Base-by-base conservation (phyloP, 2,329 filamentous ascomycete species). In the Colletotrichum spinosum region DNA sequence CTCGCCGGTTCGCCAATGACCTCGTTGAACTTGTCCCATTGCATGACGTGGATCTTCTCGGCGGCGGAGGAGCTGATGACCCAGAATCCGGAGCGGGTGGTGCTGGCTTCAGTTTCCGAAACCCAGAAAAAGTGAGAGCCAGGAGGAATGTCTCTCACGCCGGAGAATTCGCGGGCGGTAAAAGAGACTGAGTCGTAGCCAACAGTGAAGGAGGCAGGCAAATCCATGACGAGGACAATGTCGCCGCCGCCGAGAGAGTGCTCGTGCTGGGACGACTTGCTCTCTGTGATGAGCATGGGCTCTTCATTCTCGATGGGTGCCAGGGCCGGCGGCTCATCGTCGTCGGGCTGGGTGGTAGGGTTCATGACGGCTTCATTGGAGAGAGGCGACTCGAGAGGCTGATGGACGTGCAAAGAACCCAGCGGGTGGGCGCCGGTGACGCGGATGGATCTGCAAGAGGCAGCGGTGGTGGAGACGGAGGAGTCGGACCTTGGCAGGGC, bases 121-220 rank as follows among this genome's bases (percentile, higher is more conserved):
- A 84, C 81, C 86, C 87, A 90, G 62, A 89, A 78, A 64, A 90
- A 84, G 71, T 90, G 88, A 12, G 83, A 73, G 0, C 88, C 88
- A 0, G 78, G 71, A 0, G 86, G 85, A 34, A 90, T 77, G 59
- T 86, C 79, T 25, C 81, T 81, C 62, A 90, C 78, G 17, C 88
- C 88, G 8, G 77, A 76, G 69, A 89, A 86, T 25, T 80, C 74
- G 45, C 75, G 77, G 6, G 79, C 79, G 13, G 79, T 82, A 67
- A 86, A 80, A 2, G 82, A 82, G 50, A 83, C 72, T 2, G 80
- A 77, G 69, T 88, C 86, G 69, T 83, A 85, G 49, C 86, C 86
- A 15, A 90, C 75, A 2, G 80, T 84, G 61, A 85, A 84, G 42
- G 78, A 74, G 2, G 79, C 73, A 1, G 86, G 85, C 10, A 89